A percentile compares a stretch with the other conserved stretches of the same genome.
Conservation (phyloP, 345 rosid genomes). For the Litchi chinensis region DNA sequence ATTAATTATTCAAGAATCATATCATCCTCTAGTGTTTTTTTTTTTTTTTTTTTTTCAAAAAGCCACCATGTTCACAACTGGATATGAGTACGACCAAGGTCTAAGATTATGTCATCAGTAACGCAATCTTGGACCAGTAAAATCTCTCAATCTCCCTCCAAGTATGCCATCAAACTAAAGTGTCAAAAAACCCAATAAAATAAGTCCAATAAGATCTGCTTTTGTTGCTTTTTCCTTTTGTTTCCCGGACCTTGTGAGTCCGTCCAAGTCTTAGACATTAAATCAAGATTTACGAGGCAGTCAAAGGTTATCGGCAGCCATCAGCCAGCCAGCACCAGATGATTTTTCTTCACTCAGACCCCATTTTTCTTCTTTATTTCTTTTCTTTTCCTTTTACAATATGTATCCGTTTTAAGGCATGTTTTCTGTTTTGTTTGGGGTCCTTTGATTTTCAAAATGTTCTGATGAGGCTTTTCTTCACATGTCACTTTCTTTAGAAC, state of each 20-base stretch:
- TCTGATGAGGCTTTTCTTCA: neutral
- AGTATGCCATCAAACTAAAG: neutral
- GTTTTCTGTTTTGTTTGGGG: neutral
- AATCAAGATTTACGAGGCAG: conserved; percentile 48
- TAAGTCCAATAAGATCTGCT: conserved; percentile 41
- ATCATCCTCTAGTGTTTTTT: neutral
- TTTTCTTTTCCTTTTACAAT: neutral
- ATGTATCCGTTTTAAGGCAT: conserved; percentile 18
- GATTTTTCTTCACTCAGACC: conserved; percentile 18
- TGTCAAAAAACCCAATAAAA: conserved; percentile 29
- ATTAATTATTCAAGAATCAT: neutral
- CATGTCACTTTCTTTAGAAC: conserved; percentile 23
- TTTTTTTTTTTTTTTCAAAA: no score
- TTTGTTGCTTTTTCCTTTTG: conserved; percentile 20
- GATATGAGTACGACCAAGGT: neutral
- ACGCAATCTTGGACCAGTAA: conserved; percentile 8
- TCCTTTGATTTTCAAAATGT: conserved; percentile 12
- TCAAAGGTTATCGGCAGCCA: conserved; percentile 37
- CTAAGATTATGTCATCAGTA: neutral
- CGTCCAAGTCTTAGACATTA: neutral
- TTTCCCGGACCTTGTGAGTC: conserved; percentile 12
- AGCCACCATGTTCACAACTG: neutral
- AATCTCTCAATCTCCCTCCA: neutral
- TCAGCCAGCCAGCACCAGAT: neutral
- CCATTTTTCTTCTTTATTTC: conserved; percentile 15